Percentiles rank a stretch among this genome's conserved stretches.
Evolutionary conservation across 345 rosid species (phyloP).

Genomic region (Eucalyptus curtisii): DNA sequence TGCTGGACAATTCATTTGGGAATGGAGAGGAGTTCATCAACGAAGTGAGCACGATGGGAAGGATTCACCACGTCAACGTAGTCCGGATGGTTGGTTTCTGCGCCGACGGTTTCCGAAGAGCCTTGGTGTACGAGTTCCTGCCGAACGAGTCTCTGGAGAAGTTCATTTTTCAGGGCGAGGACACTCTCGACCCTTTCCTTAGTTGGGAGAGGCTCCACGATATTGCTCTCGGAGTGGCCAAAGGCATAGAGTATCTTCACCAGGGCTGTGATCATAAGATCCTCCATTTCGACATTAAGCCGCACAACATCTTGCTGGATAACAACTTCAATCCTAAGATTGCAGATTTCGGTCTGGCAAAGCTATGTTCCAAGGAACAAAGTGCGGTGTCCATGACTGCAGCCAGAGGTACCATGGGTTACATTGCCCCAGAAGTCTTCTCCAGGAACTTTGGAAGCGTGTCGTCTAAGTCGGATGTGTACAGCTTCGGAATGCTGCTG

Average conservation of each 20-base stretch:
- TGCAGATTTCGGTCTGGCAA: constrained; percentile 19
- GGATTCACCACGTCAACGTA: constrained; percentile 15
- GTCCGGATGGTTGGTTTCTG: constrained; percentile 7
- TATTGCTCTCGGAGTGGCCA: constrained; percentile 6
- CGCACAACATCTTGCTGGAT: constrained; percentile 3
- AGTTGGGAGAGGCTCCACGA: neutral
- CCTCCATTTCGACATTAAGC: constrained; percentile 17
- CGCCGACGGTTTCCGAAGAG: neutral
- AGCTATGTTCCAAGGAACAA: neutral
- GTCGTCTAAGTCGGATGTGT: constrained; percentile 2
- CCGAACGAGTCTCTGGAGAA: constrained; percentile 14
- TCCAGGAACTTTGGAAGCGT: neutral
- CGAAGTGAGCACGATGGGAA: constrained; percentile 10
- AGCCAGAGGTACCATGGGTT: constrained; percentile 9
- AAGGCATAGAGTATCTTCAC: constrained; percentile 14
- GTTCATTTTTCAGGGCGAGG: neutral
- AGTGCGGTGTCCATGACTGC: neutral
- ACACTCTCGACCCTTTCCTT: neutral
- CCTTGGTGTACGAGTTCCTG: constrained; percentile 9
- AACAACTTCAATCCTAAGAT: neutral
- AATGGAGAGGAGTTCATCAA: constrained; percentile 9
- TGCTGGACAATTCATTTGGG: neutral
- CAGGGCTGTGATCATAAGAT: constrained; percentile 9
- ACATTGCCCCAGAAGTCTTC: constrained; percentile 3
- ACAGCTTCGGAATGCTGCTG: constrained; percentile 11